These are phyloP conservation scores for Carex sylvatica DNA, from an alignment of 202 grass and related monocot genomes.

Conservation along the genomic window DNA sequence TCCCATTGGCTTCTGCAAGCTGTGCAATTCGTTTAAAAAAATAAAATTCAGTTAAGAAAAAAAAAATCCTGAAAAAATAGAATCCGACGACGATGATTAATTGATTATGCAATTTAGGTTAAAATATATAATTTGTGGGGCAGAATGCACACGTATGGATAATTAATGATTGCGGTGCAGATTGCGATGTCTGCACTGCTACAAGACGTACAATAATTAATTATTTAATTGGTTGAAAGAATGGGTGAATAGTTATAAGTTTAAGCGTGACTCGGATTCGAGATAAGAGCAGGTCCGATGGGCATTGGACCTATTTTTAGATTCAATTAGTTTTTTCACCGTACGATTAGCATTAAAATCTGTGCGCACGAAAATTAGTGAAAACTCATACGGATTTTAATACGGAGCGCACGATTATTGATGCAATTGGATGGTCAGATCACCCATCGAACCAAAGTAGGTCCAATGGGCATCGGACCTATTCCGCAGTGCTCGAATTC, in stretches of 20 bases:
- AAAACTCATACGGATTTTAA: too few species aligned
- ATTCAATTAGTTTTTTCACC: too few species aligned
- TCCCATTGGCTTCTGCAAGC: background rate
- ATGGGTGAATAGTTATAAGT: background rate
- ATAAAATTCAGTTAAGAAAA: background rate
- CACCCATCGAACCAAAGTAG: too few species aligned
- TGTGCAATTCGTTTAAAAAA: background rate
- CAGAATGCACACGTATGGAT: constrained; percentile 25
- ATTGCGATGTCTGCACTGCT: constrained; percentile 14
- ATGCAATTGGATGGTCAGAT: too few species aligned
- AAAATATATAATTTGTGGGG: constrained; percentile 16
- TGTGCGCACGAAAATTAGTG: too few species aligned
- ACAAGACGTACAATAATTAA: constrained; percentile 1
- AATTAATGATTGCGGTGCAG: constrained; percentile 26
- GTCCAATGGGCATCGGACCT: too few species aligned
- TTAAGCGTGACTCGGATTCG: constrained; percentile 18
- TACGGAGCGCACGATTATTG: too few species aligned
- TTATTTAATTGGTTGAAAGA: background rate
- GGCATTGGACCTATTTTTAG: too few species aligned
- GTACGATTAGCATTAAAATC: too few species aligned
- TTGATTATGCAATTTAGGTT: constrained; percentile 3
- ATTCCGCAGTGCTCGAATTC: too few species aligned
- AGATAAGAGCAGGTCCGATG: too few species aligned
- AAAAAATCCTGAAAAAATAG: background rate
- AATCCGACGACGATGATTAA: background rate